Base-by-base conservation (phyloP, 202 grass and related monocot genomes). In the Dendrocalamus latiflorus region DNA sequence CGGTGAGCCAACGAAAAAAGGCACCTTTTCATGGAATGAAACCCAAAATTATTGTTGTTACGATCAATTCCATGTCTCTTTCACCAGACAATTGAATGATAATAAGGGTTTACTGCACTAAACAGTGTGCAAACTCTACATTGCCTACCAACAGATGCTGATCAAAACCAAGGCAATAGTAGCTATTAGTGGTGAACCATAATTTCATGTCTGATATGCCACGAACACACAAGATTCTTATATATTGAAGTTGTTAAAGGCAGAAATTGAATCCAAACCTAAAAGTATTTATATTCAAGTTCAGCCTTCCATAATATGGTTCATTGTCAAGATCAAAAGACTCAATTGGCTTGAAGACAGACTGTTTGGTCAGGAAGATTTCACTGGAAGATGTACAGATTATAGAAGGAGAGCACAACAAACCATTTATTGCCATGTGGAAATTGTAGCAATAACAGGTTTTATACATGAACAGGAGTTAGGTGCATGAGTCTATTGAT, bases 61-160 rank as follows among this genome's bases (percentile, higher is more conserved):
- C 26, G 25, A 76, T 38, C 2, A 49, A 67, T 30, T 65, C 11
- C 17, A 54, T 68, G 12, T 34, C 42, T 75, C 22, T 75, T 81
- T 3, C 18, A 77, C 6, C 30, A 71, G 45, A 81, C 14, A 74
- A 80, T 43, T 71, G 24, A 77, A 71, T 30, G 39, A 34, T 14
- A 74, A 21, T 5, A 75, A 43, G 43, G 58, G 47, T 34, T 67
- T 65, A 70, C 30, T 61, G 55, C 25, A 64, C 34, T 67, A 24
- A 50, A 72, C 8, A 39, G 64, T 56, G 5, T n/a, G 62, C 11
- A 81, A 62, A 66, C 56, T 37, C 28, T 65, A 75, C 24, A 68
- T 55, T 84, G 59, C 63, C 68, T 48, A 84, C 82, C 63, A 76
- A 58, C 1, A 64, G 17, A 72, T 65, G 67, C 34, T 9, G 54